phyloP scores from a whole-genome alignment of 2,329 filamentous ascomycete species.

The Fusarium solani-melongenae region DNA sequence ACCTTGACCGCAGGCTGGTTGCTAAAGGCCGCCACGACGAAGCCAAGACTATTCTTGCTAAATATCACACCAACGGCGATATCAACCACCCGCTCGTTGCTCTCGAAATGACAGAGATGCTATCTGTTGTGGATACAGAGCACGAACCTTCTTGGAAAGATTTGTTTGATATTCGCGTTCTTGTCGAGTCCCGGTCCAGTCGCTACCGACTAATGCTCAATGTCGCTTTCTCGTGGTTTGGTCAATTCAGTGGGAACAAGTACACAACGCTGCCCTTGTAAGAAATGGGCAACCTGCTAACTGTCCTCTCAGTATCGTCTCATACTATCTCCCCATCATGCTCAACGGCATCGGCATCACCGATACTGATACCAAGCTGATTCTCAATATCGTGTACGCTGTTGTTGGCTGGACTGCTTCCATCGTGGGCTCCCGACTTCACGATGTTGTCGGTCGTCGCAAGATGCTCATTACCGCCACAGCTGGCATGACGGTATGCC shows the following conservation, averaged over 20 bases:
- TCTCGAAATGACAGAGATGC: constrained; percentile 51
- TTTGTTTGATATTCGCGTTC: constrained; percentile 50
- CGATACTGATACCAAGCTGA: constrained; percentile 50
- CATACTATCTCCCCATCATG: constrained; percentile 52
- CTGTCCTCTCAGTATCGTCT: constrained; percentile 4
- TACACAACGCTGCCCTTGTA: not conserved
- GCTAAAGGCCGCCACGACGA: constrained; percentile 12
- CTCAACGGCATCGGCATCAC: constrained; percentile 50
- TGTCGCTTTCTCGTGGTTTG: constrained; percentile 54
- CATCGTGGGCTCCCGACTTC: constrained; percentile 50
- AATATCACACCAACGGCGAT: constrained; percentile 65
- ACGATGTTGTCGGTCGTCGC: constrained; percentile 53
- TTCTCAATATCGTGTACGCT: constrained; percentile 54
- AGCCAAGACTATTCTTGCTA: constrained; percentile 4
- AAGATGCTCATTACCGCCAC: constrained; percentile 55
- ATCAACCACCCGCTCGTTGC: constrained; percentile 59
- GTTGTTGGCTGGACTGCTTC: constrained; percentile 50
- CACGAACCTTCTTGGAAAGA: constrained; percentile 49
- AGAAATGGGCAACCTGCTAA: not conserved
- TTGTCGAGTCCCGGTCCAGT: constrained; percentile 50
- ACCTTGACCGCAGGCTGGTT: constrained; percentile 10
- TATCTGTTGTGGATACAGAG: constrained; percentile 42
- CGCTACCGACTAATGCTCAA: constrained; percentile 52
- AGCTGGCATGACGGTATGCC: constrained; percentile 48
- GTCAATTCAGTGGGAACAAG: constrained; percentile 54